These are phyloP conservation scores for Neurospora sp. DNA, from an alignment of 2,329 filamentous ascomycete genomes.

Conservation along the genomic window DNA sequence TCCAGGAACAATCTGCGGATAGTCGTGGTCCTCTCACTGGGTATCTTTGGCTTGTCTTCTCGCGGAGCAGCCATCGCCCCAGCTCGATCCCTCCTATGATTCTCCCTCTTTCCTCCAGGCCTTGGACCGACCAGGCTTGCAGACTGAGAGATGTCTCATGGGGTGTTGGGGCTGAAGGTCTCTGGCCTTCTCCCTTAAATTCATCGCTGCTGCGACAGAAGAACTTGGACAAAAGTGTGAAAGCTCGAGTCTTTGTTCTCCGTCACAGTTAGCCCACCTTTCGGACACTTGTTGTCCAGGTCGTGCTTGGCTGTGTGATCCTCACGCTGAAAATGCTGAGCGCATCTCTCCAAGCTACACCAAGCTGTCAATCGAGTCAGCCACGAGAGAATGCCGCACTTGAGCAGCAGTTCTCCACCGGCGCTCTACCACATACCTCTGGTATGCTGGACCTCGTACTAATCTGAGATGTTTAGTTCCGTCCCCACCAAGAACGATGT, in stretches of 20 bases:
- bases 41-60: constrained; percentile 33
- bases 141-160: constrained; percentile 48
- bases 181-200: constrained; percentile 63
- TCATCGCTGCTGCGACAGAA: constrained; percentile 46
- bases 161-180: constrained; percentile 72
- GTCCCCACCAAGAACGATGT: constrained; percentile 93
- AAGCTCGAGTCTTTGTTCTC: background rate
- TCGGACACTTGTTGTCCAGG: background rate
- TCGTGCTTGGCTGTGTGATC: background rate
- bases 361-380: constrained; percentile 55
- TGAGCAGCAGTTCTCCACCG: constrained; percentile 88
- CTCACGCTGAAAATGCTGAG: background rate
- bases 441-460: constrained; percentile 66
- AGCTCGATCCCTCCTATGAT: constrained; percentile 69
- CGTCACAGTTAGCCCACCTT: background rate
- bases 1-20: constrained; percentile 46
- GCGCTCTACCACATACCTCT: constrained; percentile 59
- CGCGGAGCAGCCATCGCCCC: constrained; percentile 36
- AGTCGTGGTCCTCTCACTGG: constrained; percentile 82
- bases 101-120: constrained; percentile 47
- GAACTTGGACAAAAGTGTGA: background rate
- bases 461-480: constrained; percentile 66
- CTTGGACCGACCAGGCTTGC: constrained; percentile 29
- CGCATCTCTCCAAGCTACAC: constrained; percentile 30
- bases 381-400: constrained; percentile 85